Base-by-base conservation (phyloP, 2,329 filamentous ascomycete species). In the Fusarium devonianum region DNA sequence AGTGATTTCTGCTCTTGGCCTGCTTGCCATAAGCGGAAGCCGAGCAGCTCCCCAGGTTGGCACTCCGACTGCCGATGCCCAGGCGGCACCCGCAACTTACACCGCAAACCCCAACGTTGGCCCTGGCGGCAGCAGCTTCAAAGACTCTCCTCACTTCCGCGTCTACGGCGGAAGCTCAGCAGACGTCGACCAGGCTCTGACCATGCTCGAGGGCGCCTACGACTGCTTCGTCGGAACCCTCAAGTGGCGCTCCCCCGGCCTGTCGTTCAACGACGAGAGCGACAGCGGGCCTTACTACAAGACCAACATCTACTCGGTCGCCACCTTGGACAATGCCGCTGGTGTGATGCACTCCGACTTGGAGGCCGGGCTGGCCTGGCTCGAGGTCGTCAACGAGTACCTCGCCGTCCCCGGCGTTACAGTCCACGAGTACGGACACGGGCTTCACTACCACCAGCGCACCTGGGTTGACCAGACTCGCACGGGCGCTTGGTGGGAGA, bases 401-500 rank as follows among this genome's bases (percentile, higher is more conserved):
- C 65, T 79, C 23, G 66, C 67, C 2, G 65, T 60, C 0, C 71
- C 75, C 0, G 64, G 63, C 2, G 70, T 79, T n/a, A 73, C 73
- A 0, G 74, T 79, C 4, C 78, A 80, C 48, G 78, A 80, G 58
- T 80, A 71, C 38, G 78, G 77, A 0, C 78, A 80, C 53, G 77
- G 69, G 0, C 63, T 81, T 51, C 75, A 76, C 13, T 80, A 78
- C 46, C 69, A 73, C 12, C 73, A 74, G 49, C 63, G 67, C 4
- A 69, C 68, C 7, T 77, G 75, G 75, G 70, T 79, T 3, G 65
- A 77, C 41, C 77, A 80, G 49, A 63, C 56, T 1, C 67, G 69
- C 2, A 79, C 77, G 1, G 76, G 76, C 0, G 75, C 76, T 4
- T 80, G 78, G 78, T 79, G 76, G 76, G 78, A 80, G 64, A 74